phyloP scores from a whole-genome alignment of 208 protist genomes.

The Vickermania ingenoplastis region DNA sequence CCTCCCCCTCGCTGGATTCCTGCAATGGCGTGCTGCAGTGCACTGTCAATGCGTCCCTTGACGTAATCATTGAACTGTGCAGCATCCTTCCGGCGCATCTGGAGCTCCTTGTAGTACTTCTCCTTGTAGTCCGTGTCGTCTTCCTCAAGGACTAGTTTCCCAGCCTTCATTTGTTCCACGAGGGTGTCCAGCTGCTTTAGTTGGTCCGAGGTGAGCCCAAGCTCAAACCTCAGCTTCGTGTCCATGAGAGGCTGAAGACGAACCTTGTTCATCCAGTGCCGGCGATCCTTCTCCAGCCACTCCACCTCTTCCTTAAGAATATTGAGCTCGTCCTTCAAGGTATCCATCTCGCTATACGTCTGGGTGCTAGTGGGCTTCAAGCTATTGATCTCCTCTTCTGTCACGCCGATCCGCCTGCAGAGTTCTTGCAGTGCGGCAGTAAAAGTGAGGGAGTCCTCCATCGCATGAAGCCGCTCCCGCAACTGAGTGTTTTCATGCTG shows the following conservation, averaged over 20 bases:
- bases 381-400: conserved; percentile 80
- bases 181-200: conserved; percentile 72
- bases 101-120: conserved; percentile 64
- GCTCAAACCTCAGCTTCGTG: conserved; percentile 76
- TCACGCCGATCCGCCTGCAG: conserved; percentile 68
- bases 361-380: conserved; percentile 44
- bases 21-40: conserved; percentile 40
- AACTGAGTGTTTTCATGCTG: conserved; percentile 76
- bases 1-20: conserved; percentile 13
- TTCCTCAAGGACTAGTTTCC: conserved; percentile 42
- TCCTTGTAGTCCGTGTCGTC: conserved; percentile 60
- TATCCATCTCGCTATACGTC: conserved; percentile 73
- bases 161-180: conserved; percentile 77
- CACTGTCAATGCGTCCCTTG: conserved; percentile 55
- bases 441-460: conserved; percentile 81
- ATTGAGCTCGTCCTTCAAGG: conserved; percentile 59
- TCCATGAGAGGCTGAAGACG: conserved; percentile 81
- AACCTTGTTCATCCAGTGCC: conserved; percentile 87
- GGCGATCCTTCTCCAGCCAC: conserved; percentile 81
- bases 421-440: conserved; percentile 73
- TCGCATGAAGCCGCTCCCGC: conserved; percentile 59
- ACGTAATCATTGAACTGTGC: conserved; percentile 75
- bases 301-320: conserved; percentile 80
- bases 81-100: conserved; percentile 49
- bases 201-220: conserved; percentile 75